phyloP scores from a whole-genome alignment of 2,329 filamentous ascomycete genomes.

The Penicillium sclerotiorum region DNA sequence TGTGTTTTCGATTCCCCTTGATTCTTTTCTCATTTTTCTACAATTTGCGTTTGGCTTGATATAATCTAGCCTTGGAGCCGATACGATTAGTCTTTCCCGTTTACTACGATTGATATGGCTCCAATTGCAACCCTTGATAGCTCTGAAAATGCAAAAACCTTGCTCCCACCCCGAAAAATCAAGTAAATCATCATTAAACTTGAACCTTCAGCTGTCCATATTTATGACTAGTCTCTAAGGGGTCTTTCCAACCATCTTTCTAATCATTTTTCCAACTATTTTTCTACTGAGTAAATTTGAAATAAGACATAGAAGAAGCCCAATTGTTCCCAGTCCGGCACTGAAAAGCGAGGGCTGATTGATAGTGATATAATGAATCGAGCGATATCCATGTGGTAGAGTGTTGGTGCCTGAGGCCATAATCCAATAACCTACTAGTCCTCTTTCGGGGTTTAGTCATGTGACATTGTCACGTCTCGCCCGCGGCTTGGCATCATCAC shows the following conservation, averaged over 20 bases:
- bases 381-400: not conserved
- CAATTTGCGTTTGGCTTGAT: constrained; percentile 6
- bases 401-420: not conserved
- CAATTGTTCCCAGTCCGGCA: too few species aligned
- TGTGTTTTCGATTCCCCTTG: constrained; percentile 28
- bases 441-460: not conserved
- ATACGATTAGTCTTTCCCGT: too few species aligned
- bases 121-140: constrained; percentile 8
- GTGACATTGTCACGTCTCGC: constrained; percentile 29
- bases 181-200: too few species aligned
- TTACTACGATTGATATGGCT: not conserved
- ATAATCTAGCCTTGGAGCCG: constrained; percentile 8
- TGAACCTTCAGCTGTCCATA: too few species aligned
- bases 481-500: constrained; percentile 45
- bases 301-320: too few species aligned
- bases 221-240: too few species aligned
- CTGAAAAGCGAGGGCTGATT: too few species aligned
- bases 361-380: too few species aligned
- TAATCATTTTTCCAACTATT: too few species aligned
- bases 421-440: not conserved
- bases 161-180: too few species aligned
- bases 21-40: not conserved
- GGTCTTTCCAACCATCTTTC: too few species aligned
- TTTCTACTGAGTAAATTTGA: too few species aligned
- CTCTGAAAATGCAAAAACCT: constrained; percentile 2